phyloP scores from a whole-genome alignment of 1,284 basidiomycete genomes.

The Hypsizygus ulmarius region DNA sequence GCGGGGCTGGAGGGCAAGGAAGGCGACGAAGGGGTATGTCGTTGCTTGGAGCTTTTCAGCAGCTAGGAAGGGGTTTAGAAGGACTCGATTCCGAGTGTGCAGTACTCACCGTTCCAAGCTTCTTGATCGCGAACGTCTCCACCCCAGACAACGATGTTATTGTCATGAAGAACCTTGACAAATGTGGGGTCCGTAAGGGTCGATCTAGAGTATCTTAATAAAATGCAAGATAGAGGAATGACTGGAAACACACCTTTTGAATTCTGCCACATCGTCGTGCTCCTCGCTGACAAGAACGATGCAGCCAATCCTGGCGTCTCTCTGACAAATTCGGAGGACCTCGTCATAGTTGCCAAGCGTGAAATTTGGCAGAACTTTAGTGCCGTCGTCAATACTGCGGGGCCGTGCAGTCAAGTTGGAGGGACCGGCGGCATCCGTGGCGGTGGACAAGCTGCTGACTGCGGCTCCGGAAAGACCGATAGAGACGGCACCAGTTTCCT shows the following conservation, averaged over 20 bases:
- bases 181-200: constrained; percentile 76
- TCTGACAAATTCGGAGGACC: constrained; percentile 68
- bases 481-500: constrained; percentile 73
- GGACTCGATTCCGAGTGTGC: constrained; percentile 1
- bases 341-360: constrained; percentile 81
- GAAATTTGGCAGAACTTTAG: constrained; percentile 74
- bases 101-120: constrained; percentile 74
- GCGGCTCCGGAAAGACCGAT: constrained; percentile 39
- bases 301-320: constrained; percentile 73
- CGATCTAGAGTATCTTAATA: constrained; percentile 40
- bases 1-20: constrained; percentile 82
- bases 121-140: constrained; percentile 77
- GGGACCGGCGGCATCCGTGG: constrained; percentile 40
- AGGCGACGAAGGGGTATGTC: constrained; percentile 90
- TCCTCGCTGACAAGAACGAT: constrained; percentile 87
- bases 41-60: constrained; percentile 84
- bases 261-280: constrained; percentile 85
- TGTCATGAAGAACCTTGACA: constrained; percentile 62
- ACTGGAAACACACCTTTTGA: constrained; percentile 63
- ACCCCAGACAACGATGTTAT: constrained; percentile 81
- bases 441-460: constrained; percentile 28
- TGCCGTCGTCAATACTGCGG: constrained; percentile 31
- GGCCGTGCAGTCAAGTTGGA: constrained; percentile 35
- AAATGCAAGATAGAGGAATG: not conserved
- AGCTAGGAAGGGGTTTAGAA: constrained; percentile 42